Base-by-base conservation (phyloP, 179 eudicot species). In the Spinacia oleracea region DNA sequence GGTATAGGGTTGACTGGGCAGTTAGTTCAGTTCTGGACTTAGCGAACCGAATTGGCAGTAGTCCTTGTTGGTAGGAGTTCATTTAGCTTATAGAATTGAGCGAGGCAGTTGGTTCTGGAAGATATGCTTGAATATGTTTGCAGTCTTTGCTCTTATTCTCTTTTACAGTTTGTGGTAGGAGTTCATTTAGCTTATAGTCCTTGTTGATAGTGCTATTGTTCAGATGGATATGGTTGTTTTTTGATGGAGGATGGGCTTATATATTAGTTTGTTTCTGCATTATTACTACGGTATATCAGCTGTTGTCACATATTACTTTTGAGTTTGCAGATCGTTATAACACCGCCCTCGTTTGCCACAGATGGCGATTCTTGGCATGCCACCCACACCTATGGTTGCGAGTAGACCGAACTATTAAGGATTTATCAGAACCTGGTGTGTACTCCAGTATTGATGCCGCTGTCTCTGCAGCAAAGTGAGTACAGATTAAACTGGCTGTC, bases 281-380 rank as follows among this genome's bases (percentile, higher is more conserved):
- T 73, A 20, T 34, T 53, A 34, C 67, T 51, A 1, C 56, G 83
- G 75, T 65, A 66, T 74, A 48, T 70, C 84, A 79, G 82, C 11
- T 73, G 82, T 71, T 84, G 38, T 84, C 75, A 83, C 74, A 32
- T 43, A 79, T 82, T 86, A 79, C 73, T 85, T 84, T 87, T 91
- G 98, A 88, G 93, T 79, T 90, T 91, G 97, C 99, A 96, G 99
- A 96, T 93, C 93, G 99, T 91, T 88, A 96, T 96, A 96, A 93
- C 92, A 87, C 99, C 83, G 99, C 99, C 88, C 99, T 93, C 90
- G 99, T 96, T 93, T 96, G 99, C 98, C 92, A 92, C 97, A 96
- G 98, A 96, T 96, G 99, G 99, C 84, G 81, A 73, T 96, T 89
- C 83, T 85, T 96, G 84, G 99, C 99, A 58, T 96, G 99, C 76